Evolutionary conservation across 495 filamentous ascomycete species (phyloP).

Genomic region (Xeromyces bisporus): DNA sequence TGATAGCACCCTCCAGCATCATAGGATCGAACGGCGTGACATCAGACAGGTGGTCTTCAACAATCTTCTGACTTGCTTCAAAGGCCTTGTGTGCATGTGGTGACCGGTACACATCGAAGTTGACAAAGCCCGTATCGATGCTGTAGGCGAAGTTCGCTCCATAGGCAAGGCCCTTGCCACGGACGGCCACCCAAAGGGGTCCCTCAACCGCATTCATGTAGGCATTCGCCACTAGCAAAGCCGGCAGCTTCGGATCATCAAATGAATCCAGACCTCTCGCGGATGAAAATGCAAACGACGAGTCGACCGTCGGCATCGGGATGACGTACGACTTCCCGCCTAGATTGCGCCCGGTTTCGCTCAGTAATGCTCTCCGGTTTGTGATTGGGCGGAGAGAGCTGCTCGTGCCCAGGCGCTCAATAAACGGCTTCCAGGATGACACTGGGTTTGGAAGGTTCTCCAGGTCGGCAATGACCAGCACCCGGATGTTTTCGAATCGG

Average conservation of each 20-base stretch:
- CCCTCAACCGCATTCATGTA: constrained; percentile 92
- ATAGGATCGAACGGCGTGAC: constrained; percentile 51
- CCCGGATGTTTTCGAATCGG: constrained; percentile 65
- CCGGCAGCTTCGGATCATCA: constrained; percentile 59
- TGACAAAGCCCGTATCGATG: constrained; percentile 60
- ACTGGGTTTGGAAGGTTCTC: constrained; percentile 62
- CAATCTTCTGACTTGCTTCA: constrained; percentile 51
- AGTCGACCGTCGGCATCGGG: constrained; percentile 84
- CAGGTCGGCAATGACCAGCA: constrained; percentile 69
- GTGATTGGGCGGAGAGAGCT: constrained; percentile 42
- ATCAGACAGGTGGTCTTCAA: constrained; percentile 50
- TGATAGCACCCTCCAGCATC: constrained; percentile 78
- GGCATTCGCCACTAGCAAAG: constrained; percentile 67
- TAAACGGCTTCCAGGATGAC: constrained; percentile 62
- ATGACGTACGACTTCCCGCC: constrained; percentile 64
- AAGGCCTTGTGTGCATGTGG: constrained; percentile 84
- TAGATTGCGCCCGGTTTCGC: constrained; percentile 49
- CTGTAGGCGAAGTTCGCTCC: constrained; percentile 59
- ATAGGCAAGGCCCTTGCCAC: constrained; percentile 85
- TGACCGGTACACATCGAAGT: constrained; percentile 72
- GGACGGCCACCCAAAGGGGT: constrained; percentile 80
- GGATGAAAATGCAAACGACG: constrained; percentile 68
- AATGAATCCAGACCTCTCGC: constrained; percentile 57
- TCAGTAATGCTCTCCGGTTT: constrained; percentile 43
- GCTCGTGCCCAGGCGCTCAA: constrained; percentile 25